Evolutionary conservation across 1,284 basidiomycete species (phyloP), one percentile per base, ranked within the genome.

Genomic region (Pseudomicrostroma phylloplanum): DNA sequence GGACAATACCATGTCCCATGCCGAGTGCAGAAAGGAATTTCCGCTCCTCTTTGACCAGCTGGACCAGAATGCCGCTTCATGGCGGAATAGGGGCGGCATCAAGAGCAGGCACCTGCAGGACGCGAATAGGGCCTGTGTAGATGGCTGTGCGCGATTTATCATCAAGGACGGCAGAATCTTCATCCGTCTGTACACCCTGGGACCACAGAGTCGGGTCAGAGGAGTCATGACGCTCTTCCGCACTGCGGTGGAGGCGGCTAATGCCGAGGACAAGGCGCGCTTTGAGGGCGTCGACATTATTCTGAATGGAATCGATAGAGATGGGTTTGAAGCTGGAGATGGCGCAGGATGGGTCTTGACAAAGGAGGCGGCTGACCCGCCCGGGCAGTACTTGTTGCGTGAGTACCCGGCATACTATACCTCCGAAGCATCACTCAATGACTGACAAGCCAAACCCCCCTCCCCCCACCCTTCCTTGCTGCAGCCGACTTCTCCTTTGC

Each of bases 401-500:
- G 46, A 48, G n/a, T 23, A 7, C 23, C 23, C n/a, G 12, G 12
- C 42, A 12, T n/a, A n/a, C 12, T 43, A 43, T 12, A 43, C 42
- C 42, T 43, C 42, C 42, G 12, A 12, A n/a, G 12, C 42, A 43
- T n/a, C 42, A 36, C 3, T 36, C 6, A 4, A 48, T n/a, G 46
- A 48, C 46, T 48, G 46, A 48, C 17, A 11, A n/a, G 46, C n/a
- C 12, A n/a, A 12, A 12, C 42, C 42, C 42, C n/a, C 42, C n/a
- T 12, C 12, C 12, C n/a, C 42, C n/a, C n/a, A 43, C 12, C 42
- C 12, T n/a, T 6, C 12, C 46, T 48, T 19, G 19, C 21, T 19
- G 13, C 19, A 25, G 70, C 71, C 0, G 71, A 73, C 46, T 73
- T 73, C 49, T 68, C 68, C 19, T 73, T 73, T 55, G 68, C 62